These are phyloP conservation scores for Candida dendrica DNA, from an alignment of 805 yeast species.

Conservation along the genomic window DNA sequence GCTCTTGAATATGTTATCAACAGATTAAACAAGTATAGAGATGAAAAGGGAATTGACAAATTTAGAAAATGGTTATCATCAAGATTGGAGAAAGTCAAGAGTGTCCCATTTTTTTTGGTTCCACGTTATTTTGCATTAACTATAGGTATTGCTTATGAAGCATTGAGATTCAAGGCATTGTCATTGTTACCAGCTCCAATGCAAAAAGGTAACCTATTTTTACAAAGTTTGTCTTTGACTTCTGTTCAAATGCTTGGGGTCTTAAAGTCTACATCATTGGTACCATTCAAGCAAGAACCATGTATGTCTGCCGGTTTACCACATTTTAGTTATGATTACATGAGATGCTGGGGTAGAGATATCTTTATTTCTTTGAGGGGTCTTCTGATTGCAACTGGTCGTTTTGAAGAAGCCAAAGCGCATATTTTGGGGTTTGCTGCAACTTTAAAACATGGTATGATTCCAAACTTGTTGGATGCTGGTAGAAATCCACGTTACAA, in stretches of 20 bases:
- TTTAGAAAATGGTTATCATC: slow-evolving; percentile 64
- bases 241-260: slow-evolving; percentile 83
- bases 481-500: slow-evolving; percentile 92
- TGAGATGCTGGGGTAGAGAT: slow-evolving; percentile 99
- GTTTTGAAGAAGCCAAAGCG: slow-evolving; percentile 68
- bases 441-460: slow-evolving; percentile 89
- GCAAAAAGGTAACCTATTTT: slow-evolving; percentile 60
- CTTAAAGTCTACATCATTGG: slow-evolving; percentile 67
- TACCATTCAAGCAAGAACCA: slow-evolving; percentile 56
- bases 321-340: slow-evolving; percentile 81
- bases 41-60: slow-evolving; percentile 38
- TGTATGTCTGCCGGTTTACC: slow-evolving; percentile 95
- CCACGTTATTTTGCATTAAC: slow-evolving; percentile 85
- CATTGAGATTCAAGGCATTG: slow-evolving; percentile 65
- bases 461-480: slow-evolving; percentile 88
- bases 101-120: slow-evolving; percentile 69
- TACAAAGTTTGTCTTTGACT: slow-evolving; percentile 71
- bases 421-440: slow-evolving; percentile 86
- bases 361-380: slow-evolving; percentile 87
- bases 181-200: slow-evolving; percentile 45
- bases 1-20: slow-evolving; percentile 69
- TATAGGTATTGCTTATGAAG: slow-evolving; percentile 79
- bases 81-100: slow-evolving; percentile 55
- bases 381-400: slow-evolving; percentile 64
- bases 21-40: slow-evolving; percentile 51